Conservation (phyloP, 1,284 basidiomycete species). For the Ganoderma lingzhi region DNA sequence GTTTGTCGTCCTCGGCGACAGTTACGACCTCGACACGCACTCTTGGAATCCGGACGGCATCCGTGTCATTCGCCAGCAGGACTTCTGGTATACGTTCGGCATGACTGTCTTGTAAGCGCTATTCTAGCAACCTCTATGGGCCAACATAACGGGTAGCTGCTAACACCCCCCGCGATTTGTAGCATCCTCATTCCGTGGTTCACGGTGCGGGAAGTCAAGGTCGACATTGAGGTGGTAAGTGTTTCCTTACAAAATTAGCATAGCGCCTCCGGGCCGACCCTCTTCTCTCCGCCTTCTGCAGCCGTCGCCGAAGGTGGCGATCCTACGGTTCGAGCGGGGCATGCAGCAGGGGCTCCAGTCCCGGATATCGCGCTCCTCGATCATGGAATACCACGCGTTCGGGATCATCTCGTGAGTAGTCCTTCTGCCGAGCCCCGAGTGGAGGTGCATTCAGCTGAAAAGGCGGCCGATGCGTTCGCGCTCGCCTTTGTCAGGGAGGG, state of each 20-base stretch:
- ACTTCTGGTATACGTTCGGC: slow-evolving; percentile 53
- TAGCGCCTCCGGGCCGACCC: slow-evolving; percentile 15
- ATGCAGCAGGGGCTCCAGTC: slow-evolving; percentile 77
- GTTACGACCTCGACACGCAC: slow-evolving; percentile 50
- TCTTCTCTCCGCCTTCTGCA: slow-evolving; percentile 37
- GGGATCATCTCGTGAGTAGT: slow-evolving; percentile 69
- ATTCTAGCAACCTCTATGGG: not conserved
- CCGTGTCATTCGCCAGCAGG: slow-evolving; percentile 49
- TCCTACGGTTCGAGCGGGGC: slow-evolving; percentile 71
- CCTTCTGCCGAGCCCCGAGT: not conserved
- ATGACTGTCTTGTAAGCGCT: slow-evolving; percentile 50
- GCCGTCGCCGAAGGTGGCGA: slow-evolving; percentile 74
- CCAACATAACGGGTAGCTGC: not conserved
- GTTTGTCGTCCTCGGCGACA: slow-evolving; percentile 53
- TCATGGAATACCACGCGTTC: slow-evolving; percentile 77
- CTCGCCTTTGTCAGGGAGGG: slow-evolving; percentile 55
- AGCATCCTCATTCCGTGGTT: slow-evolving; percentile 54
- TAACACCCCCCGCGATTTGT: not conserved
- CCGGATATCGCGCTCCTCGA: slow-evolving; percentile 68
- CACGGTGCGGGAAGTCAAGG: slow-evolving; percentile 50
- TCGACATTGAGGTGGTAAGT: slow-evolving; percentile 53
- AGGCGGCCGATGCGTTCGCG: slow-evolving; percentile 21
- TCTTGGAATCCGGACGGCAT: slow-evolving; percentile 48
- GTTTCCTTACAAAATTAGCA: slow-evolving; percentile 4
- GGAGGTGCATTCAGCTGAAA: slow-evolving; percentile 13